phyloP scores from a whole-genome alignment of 257 asterid genomes.

The Mentha longifolia region DNA sequence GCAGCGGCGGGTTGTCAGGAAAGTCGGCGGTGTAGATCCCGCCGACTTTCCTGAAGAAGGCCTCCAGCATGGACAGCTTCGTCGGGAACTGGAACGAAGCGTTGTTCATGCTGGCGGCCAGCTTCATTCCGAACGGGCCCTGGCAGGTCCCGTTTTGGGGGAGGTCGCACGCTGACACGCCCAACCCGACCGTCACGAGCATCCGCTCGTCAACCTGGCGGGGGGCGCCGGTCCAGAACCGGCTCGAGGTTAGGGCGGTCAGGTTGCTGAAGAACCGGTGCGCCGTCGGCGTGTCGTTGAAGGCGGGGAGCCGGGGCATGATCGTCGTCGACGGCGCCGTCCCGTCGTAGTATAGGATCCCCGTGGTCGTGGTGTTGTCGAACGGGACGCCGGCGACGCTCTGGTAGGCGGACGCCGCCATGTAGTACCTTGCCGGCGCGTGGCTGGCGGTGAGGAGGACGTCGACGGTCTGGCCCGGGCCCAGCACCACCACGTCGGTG shows the following conservation, averaged over 20 bases:
- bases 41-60: slow-evolving; percentile 46
- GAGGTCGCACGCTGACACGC: slow-evolving; percentile 48
- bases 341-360: slow-evolving; percentile 48
- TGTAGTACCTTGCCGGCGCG: slow-evolving; percentile 58
- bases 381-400: slow-evolving; percentile 40
- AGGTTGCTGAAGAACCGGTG: slow-evolving; percentile 53
- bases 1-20: slow-evolving; percentile 50
- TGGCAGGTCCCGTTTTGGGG: slow-evolving; percentile 49
- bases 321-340: slow-evolving; percentile 39
- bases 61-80: slow-evolving; percentile 59
- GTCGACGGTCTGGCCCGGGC: slow-evolving; percentile 78
- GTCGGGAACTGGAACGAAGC: slow-evolving; percentile 64
- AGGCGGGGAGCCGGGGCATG: slow-evolving; percentile 71
- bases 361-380: slow-evolving; percentile 63
- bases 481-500: slow-evolving; percentile 66
- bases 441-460: slow-evolving; percentile 64
- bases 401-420: slow-evolving; percentile 64
- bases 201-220: slow-evolving; percentile 49
- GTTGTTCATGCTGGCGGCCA: slow-evolving; percentile 78
- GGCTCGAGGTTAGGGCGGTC: slow-evolving; percentile 57
- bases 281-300: slow-evolving; percentile 76
- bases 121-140: slow-evolving; percentile 48
- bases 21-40: slow-evolving; percentile 64
- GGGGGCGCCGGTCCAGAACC: slow-evolving; percentile 61
- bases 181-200: slow-evolving; percentile 68